These are phyloP conservation scores for Poronia punctata DNA, from an alignment of 495 filamentous ascomycete species.

Conservation along the genomic window DNA sequence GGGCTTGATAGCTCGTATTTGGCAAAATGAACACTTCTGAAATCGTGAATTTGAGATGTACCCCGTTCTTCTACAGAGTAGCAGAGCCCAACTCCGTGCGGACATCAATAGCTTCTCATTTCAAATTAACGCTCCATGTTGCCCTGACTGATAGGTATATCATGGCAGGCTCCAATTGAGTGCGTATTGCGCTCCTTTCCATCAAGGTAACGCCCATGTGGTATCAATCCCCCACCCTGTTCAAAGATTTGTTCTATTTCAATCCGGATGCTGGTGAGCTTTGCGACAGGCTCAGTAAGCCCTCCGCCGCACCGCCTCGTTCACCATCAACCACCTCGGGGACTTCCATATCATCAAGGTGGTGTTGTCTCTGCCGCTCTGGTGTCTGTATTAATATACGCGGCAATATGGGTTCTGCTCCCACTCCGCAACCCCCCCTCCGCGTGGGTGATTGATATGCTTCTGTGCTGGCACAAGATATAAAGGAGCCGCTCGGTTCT, in stretches of 20 bases:
- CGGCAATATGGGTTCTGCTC: background rate
- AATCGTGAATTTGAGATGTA: no score
- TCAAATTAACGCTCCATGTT: no score
- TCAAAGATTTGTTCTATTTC: background rate
- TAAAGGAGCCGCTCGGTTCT: background rate
- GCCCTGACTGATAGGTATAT: no score
- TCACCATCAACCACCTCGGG: conserved; percentile 9
- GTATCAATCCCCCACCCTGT: no score
- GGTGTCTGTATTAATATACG: background rate
- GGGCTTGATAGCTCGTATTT: no score
- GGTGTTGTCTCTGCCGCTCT: background rate
- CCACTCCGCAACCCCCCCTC: background rate
- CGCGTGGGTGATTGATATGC: background rate
- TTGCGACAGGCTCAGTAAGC: conserved; percentile 24
- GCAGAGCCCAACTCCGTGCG: no score
- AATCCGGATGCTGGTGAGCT: conserved; percentile 7
- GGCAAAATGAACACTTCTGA: no score
- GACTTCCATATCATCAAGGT: conserved; percentile 3
- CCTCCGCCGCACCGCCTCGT: conserved; percentile 24
- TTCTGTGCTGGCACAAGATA: background rate
- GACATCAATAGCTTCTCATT: no score
- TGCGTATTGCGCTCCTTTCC: no score
- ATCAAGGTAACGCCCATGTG: no score
- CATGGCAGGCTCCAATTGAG: no score
- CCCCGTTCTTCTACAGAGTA: no score